phyloP scores from a whole-genome alignment of 805 yeast genomes.

The Isabelozyma heimii region DNA sequence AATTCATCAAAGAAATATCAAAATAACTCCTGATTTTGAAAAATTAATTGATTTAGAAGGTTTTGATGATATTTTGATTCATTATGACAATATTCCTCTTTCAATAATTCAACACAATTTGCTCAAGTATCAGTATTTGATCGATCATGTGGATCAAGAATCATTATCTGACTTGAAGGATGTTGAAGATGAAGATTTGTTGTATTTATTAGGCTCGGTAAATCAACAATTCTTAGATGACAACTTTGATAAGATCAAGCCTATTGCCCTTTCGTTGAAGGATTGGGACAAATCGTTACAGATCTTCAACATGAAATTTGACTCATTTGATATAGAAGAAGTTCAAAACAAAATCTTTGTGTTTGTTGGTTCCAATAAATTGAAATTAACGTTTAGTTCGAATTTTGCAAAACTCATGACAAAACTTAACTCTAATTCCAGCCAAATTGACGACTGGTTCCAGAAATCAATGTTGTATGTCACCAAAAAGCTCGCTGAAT shows the following conservation, averaged over 20 bases:
- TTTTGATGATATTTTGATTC: background rate
- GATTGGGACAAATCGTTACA: background rate
- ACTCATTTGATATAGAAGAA: constrained; percentile 2
- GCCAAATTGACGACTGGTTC: constrained; percentile 45
- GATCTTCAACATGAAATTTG: constrained; percentile 14
- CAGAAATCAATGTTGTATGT: constrained; percentile 56
- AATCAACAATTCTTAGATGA: constrained; percentile 4
- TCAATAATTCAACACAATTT: background rate
- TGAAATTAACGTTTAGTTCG: constrained; percentile 25
- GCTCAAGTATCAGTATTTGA: background rate
- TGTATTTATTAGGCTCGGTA: constrained; percentile 14
- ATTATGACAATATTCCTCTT: background rate
- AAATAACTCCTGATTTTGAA: background rate
- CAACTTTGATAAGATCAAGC: constrained; percentile 1
- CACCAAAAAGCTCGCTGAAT: constrained; percentile 64
- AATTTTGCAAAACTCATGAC: constrained; percentile 27
- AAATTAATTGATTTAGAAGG: background rate
- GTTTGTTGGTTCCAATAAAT: constrained; percentile 4
- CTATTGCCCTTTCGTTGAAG: constrained; percentile 8
- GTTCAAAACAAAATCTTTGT: constrained; percentile 6
- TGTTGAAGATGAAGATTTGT: constrained; percentile 12
- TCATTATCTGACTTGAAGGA: constrained; percentile 4
- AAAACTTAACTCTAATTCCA: constrained; percentile 13
- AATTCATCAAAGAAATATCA: background rate
- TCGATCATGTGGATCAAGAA: background rate